Evolutionary conservation across 202 grass and related monocot species (phyloP), one percentile per base, ranked within the genome.

Genomic region (Hordeum pubiflorum): DNA sequence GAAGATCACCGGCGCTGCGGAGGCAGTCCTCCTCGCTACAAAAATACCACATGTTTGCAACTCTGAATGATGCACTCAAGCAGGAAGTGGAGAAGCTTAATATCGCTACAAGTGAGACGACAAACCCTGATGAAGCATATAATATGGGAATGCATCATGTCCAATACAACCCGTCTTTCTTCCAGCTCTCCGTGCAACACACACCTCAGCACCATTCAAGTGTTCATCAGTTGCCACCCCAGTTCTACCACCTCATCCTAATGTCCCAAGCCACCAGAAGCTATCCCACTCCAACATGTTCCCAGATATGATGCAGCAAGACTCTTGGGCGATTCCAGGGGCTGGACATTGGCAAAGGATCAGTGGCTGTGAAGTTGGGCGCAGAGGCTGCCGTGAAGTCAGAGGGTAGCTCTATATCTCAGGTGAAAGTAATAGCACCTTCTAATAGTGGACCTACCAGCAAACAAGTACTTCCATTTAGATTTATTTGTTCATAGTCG

Each of bases 31-130:
- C 75, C 22, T 84, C 67, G 32, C 78, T 48, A 86, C 20, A 31
- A 10, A 79, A 59, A 69, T 41, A 43, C 14, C 31, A 72, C 82
- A 58, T 79, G 22, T 82, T 91, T 85, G 63, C 85, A 96, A 89
- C 96, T 83, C 72, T 96, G 63, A 99, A 91, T 36, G 90, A 93
- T 77, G 90, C 92, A 65, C 84, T 99, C 38, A 96, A 90, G 85
- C 92, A 93, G 71, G 96, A 98, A 89, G 85, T 93, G 63, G 92
- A 98, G 34, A 95, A 87, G 87, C 92, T 98, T 62, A 98, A 85
- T 75, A 79, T 98, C 38, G 89, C 86, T 31, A 98, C 96, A 5
- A 90, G 90, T 26, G 96, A 98, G 81, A 86, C 85, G 83, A 77
- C 90, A 13, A 91, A 89, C 50, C 48, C 58, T 15, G 50, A 66